Evolutionary conservation across 176 grass and related monocot genomes (phyloP).

Genomic region (Ensete glaucum): DNA sequence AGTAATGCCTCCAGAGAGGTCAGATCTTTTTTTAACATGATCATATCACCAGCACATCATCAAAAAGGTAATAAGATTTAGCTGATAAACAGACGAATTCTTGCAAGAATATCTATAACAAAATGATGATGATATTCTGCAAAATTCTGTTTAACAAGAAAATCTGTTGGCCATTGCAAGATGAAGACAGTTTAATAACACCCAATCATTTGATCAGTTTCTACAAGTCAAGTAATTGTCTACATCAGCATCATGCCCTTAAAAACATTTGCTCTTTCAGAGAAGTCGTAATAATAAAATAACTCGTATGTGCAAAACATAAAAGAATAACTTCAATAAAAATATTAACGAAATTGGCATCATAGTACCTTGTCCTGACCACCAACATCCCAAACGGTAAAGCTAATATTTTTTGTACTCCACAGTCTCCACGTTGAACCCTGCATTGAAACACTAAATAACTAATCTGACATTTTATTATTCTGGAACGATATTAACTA

Average conservation of each 20-base stretch:
- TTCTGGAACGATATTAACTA: background rate
- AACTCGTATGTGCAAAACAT: background rate
- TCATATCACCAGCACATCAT: background rate
- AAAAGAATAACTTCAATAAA: background rate
- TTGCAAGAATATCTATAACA: background rate
- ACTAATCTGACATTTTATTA: background rate
- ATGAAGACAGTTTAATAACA: background rate
- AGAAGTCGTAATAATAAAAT: background rate
- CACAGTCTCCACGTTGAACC: conserved; percentile 11
- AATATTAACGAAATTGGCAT: background rate
- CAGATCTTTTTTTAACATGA: background rate
- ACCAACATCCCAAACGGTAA: conserved; percentile 12
- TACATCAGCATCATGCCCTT: background rate
- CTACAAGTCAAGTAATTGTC: background rate
- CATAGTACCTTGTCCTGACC: conserved; percentile 10
- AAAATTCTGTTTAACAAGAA: background rate
- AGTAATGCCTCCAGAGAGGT: conserved; percentile 11
- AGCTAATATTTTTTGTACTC: conserved; percentile 12
- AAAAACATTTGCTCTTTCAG: background rate
- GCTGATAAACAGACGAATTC: background rate
- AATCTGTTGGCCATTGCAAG: background rate
- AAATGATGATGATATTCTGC: background rate
- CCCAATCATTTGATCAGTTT: background rate
- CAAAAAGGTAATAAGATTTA: too few species aligned
- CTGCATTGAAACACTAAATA: background rate